A percentile compares a stretch with the other conserved stretches of the same genome.
Evolutionary conservation across 2,329 filamentous ascomycete species (phyloP).

Genomic region (Sporothrix curviconia): DNA sequence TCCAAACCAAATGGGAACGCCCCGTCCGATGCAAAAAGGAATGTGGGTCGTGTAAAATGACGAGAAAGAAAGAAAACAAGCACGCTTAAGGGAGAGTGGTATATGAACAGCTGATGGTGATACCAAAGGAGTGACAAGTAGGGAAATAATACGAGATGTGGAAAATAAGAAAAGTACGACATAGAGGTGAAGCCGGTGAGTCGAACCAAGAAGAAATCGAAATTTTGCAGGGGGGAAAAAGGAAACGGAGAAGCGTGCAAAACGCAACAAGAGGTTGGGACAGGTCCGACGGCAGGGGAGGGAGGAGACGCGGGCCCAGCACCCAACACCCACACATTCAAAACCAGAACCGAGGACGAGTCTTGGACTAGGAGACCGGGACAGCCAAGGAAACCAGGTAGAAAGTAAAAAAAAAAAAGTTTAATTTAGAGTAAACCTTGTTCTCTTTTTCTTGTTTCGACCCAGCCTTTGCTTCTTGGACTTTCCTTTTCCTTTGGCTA

Average conservation of each 20-base stretch:
- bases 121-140: conserved; percentile 7
- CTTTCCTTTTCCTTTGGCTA: no score
- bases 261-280: background rate
- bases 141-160: background rate
- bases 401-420: background rate
- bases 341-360: background rate
- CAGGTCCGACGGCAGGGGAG: background rate
- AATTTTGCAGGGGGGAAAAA: no score
- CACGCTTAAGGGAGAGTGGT: background rate
- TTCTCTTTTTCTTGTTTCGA: no score
- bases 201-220: background rate
- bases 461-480: background rate
- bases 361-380: background rate
- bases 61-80: conserved; percentile 1
- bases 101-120: conserved; percentile 5
- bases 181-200: background rate
- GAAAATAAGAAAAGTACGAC: background rate
- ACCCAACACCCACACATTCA: background rate
- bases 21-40: conserved; percentile 20
- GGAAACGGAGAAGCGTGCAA: background rate
- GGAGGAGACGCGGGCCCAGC: background rate
- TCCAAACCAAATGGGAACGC: conserved; percentile 8
- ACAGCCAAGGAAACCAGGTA: no score
- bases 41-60: conserved; percentile 15
- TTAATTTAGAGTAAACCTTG: no score